These are phyloP conservation scores for Cylindrotheca fusiformis DNA, from an alignment of 108 stramenopile genomes.

Conservation along the genomic window DNA sequence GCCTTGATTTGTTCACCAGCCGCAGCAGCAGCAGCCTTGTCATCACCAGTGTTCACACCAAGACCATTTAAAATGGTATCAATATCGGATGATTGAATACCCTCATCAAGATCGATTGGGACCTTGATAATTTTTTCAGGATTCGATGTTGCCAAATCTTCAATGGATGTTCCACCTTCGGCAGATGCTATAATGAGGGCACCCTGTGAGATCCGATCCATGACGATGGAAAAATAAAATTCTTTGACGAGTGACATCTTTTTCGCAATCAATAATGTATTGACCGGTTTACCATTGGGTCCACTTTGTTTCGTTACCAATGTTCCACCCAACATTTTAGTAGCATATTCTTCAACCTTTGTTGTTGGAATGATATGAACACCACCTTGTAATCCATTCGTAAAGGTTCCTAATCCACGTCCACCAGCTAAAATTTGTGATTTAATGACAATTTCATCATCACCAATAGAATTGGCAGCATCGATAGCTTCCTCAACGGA, in stretches of 20 bases:
- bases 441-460: conserved; percentile 55
- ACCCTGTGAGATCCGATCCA: conserved; percentile 82
- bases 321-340: conserved; percentile 58
- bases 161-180: conserved; percentile 81
- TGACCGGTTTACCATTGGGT: conserved; percentile 74
- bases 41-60: conserved; percentile 37
- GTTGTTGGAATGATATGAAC: conserved; percentile 54
- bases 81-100: conserved; percentile 63
- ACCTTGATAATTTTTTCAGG: conserved; percentile 74
- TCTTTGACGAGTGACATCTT: conserved; percentile 73
- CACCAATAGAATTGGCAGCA: conserved; percentile 30
- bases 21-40: conserved; percentile 44
- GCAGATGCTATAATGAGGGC: conserved; percentile 78
- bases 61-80: conserved; percentile 54
- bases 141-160: conserved; percentile 76
- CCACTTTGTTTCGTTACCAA: conserved; percentile 76
- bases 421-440: conserved; percentile 73
- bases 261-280: conserved; percentile 74
- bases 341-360: conserved; percentile 41
- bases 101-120: conserved; percentile 77
- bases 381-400: conserved; percentile 70
- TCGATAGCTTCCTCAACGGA: conserved; percentile 33
- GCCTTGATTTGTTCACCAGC: conserved; percentile 42
- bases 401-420: conserved; percentile 62
- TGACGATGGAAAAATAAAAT: conserved; percentile 84